Conservation (phyloP, 2,329 filamentous ascomycete genomes). For the Stylonectria norvegica region DNA sequence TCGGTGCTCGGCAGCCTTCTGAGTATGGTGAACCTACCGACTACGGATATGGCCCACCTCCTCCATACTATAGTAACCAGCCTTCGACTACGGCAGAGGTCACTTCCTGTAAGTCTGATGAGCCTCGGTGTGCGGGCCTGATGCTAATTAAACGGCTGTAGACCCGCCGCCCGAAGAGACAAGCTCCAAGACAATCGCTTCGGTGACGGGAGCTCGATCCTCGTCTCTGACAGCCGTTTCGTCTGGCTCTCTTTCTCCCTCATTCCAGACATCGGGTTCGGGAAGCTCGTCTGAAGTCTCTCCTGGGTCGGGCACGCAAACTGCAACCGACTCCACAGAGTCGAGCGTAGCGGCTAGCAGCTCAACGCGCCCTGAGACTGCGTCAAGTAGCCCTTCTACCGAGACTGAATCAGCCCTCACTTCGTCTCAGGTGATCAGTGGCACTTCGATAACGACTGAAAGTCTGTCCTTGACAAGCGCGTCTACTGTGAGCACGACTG, state of each 20-base stretch:
- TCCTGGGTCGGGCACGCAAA: slow-evolving; percentile 1
- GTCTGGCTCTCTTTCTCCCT: slow-evolving; percentile 3
- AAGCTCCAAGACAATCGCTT: slow-evolving; percentile 3
- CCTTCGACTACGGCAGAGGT: slow-evolving; percentile 4
- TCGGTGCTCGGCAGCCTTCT: slow-evolving; percentile 8
- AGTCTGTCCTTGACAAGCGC: not conserved
- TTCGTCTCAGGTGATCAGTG: too few species aligned
- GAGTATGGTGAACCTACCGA: slow-evolving; percentile 10
- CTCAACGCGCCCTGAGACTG: slow-evolving; percentile 7
- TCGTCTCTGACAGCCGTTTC: slow-evolving; percentile 3
- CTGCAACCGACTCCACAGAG: slow-evolving; percentile 10
- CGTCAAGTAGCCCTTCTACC: slow-evolving; percentile 3
- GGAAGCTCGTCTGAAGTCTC: slow-evolving; percentile 2
- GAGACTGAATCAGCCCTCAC: not conserved
- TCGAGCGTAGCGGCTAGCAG: slow-evolving; percentile 19
- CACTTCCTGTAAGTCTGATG: slow-evolving; percentile 14
- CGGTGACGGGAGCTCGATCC: not conserved
- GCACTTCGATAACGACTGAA: not conserved
- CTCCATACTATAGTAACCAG: slow-evolving; percentile 20
- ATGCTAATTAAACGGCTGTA: slow-evolving; percentile 10
- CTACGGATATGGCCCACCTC: slow-evolving; percentile 20
- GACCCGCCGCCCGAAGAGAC: slow-evolving; percentile 6
- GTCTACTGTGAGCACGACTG: not conserved
- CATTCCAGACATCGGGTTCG: not conserved
- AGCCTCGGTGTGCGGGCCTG: too few species aligned